Evolutionary conservation across 495 filamentous ascomycete genomes (phyloP).

Genomic region (Lentithecium fluviatile): DNA sequence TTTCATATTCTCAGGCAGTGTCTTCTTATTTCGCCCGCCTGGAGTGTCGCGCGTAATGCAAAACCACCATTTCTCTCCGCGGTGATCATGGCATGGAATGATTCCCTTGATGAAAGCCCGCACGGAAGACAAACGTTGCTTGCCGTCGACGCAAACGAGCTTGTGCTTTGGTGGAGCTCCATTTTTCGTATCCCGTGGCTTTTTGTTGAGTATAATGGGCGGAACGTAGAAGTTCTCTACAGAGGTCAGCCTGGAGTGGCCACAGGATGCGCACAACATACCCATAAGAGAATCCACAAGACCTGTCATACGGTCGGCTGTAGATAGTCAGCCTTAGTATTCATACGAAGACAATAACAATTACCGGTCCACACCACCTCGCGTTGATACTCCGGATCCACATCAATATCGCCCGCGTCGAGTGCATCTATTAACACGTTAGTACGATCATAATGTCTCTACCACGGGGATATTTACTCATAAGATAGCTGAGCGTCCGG

Average conservation of each 20-base stretch:
- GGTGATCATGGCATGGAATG: slow-evolving; percentile 46
- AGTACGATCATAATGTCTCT: not conserved
- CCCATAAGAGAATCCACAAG: slow-evolving; percentile 50
- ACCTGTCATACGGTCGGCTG: slow-evolving; percentile 35
- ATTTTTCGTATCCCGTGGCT: slow-evolving; percentile 25
- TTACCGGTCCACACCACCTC: slow-evolving; percentile 49
- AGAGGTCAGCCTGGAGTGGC: not conserved
- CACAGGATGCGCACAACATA: slow-evolving; percentile 18
- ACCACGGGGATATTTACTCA: slow-evolving; percentile 9
- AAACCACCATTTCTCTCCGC: slow-evolving; percentile 40
- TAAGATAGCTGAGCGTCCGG: slow-evolving; percentile 8
- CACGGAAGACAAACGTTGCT: slow-evolving; percentile 52
- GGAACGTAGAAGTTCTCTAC: slow-evolving; percentile 51
- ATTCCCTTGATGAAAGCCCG: slow-evolving; percentile 47
- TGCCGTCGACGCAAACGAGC: slow-evolving; percentile 51
- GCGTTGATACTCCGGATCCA: slow-evolving; percentile 53
- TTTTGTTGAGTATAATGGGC: slow-evolving; percentile 52
- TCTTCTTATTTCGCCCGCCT: slow-evolving; percentile 17
- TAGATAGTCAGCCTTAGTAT: not conserved
- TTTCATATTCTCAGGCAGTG: slow-evolving; percentile 36
- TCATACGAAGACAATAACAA: not conserved
- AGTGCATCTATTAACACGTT: slow-evolving; percentile 26
- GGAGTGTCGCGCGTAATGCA: slow-evolving; percentile 24
- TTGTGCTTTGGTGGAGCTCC: slow-evolving; percentile 20
- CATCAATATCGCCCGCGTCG: slow-evolving; percentile 28